Base-by-base conservation (phyloP, 2,329 filamentous ascomycete species). In the Cercospora zeina region DNA sequence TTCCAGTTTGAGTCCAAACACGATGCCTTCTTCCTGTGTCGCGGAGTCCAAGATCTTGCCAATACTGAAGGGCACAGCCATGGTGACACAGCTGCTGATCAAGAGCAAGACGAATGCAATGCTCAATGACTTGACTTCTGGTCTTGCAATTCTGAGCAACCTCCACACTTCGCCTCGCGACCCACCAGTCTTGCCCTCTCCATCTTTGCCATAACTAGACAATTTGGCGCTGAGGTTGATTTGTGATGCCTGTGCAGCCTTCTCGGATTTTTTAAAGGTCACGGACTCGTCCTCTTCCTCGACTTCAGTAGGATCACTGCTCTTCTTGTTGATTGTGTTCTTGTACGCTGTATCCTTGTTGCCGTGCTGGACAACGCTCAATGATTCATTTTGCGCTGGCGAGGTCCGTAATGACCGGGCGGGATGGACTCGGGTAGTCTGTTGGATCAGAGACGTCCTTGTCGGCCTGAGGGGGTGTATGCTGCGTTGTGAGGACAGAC, bases 41-140 rank as follows among this genome's bases (percentile, higher is more conserved):
- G 93, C 91, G 58, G 95, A 85, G 77, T 99, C 95, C 75, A 99
- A 81, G 65, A 99, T 96, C 74, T 93, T 93, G 61, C 95, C 95
- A 67, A 99, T 96, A 0, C 93, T 96, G 74, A 97, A 96, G 1
- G 95, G 95, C 63, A 99, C 90, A 1, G 91, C 93, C 89, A 99
- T 96, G 61, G 93, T 96, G 69, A 99, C 92, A 56, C 87, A 85
- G 3, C 93, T 97, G 14, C 93, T 97, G 65, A 97, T 83, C 62
- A 99, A 82, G 55, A 99, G 82, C 73, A 96, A 89, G 59, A 89
- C 75, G 74, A 97, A 93, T 3, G 96, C 96, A 66, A 89, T 71
- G n/a, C 81, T 83, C 14, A 99, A 85, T 76, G 90, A 89, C 73
- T 83, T 88, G 31, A 89, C 79, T 78, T 99, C 95, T 2, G 93